Conservation (phyloP, 2,329 filamentous ascomycete species). For the Alternaria metachromatica region DNA sequence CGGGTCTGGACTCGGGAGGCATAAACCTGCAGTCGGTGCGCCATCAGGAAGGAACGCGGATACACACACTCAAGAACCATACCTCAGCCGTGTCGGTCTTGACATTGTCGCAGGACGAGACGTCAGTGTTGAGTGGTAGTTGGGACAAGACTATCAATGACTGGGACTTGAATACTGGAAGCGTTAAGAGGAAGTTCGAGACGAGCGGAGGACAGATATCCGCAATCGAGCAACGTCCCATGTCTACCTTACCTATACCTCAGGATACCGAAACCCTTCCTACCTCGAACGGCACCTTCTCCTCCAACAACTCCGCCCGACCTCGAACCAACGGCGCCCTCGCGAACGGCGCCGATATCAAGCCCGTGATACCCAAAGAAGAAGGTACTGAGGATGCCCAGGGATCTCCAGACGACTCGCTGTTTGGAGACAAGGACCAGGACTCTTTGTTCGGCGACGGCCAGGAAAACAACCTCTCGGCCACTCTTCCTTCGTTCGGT, state of each 20-base stretch:
- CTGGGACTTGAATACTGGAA: constrained; percentile 92
- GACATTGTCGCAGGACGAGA: constrained; percentile 81
- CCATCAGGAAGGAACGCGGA: constrained; percentile 92
- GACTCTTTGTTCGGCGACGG: constrained; percentile 88
- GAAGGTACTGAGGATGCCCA: constrained; percentile 63
- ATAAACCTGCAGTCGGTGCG: constrained; percentile 94
- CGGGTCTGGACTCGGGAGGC: constrained; percentile 85
- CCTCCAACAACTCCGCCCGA: constrained; percentile 72
- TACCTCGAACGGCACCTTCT: constrained; percentile 70
- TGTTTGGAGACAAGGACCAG: constrained; percentile 78
- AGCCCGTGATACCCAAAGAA: constrained; percentile 27
- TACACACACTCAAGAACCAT: constrained; percentile 80
- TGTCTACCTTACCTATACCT: constrained; percentile 76
- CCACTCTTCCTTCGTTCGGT: constrained; percentile 64
- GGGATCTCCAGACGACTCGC: constrained; percentile 74
- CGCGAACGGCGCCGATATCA: constrained; percentile 47
- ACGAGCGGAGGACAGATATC: constrained; percentile 85
- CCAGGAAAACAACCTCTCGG: constrained; percentile 45
- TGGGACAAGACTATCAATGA: constrained; percentile 96
- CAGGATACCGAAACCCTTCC: constrained; percentile 67
- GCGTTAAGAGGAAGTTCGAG: constrained; percentile 76
- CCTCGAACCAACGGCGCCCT: constrained; percentile 64
- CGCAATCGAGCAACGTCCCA: constrained; percentile 82
- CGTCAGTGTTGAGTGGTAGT: constrained; percentile 85
- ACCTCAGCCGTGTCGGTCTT: constrained; percentile 91